Conservation (phyloP, 2,329 filamentous ascomycete species). For the Hymenoscyphus fraxineus region DNA sequence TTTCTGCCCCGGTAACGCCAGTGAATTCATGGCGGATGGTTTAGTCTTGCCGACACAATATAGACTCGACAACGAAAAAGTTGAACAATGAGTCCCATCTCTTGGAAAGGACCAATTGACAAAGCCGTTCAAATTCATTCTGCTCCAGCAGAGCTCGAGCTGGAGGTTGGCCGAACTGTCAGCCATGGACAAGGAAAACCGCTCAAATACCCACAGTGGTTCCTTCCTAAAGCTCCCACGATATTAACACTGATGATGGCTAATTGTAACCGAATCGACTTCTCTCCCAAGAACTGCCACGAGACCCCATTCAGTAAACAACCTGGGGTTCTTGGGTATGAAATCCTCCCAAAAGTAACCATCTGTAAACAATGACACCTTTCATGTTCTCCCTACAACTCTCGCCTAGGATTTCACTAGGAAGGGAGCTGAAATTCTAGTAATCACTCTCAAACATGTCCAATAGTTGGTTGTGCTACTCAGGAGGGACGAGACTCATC, state of each 20-base stretch:
- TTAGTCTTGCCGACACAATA: not conserved
- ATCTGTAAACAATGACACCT: not conserved
- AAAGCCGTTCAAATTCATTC: not conserved
- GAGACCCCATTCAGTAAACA: too few species aligned
- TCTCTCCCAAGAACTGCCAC: not conserved
- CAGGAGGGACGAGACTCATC: not conserved
- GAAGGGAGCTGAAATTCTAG: not conserved
- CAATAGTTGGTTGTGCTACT: not conserved
- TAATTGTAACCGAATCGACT: not conserved
- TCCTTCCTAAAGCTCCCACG: not conserved
- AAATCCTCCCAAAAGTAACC: not conserved
- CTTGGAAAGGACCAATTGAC: not conserved
- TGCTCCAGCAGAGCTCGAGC: not conserved
- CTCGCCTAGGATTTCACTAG: not conserved
- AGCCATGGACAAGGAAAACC: not conserved
- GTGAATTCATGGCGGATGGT: not conserved
- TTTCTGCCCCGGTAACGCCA: not conserved
- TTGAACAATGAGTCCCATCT: not conserved
- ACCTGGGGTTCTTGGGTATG: not conserved
- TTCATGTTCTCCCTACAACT: not conserved
- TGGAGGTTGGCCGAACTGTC: not conserved
- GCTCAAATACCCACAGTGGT: not conserved
- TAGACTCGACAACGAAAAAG: not conserved
- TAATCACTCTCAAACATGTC: conserved; percentile 1
- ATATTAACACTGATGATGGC: not conserved